These are phyloP conservation scores for Coemansia sp. DNA, from an alignment of 192 early-diverging fungal species.

Conservation along the genomic window DNA sequence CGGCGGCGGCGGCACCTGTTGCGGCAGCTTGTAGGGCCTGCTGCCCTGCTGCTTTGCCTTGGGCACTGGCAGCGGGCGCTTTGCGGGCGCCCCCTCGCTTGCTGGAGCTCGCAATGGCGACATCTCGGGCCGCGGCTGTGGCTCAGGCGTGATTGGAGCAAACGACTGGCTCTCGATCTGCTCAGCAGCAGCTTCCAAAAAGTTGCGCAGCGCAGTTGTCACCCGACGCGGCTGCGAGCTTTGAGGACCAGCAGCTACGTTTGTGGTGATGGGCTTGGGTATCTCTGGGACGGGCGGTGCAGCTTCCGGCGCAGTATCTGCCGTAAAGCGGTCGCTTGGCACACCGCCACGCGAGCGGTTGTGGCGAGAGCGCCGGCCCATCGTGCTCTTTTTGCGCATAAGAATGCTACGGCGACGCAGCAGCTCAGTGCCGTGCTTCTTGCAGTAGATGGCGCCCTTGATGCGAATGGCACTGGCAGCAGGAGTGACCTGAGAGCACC, in stretches of 20 bases:
- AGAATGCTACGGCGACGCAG: constrained; percentile 56
- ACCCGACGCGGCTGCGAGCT: constrained; percentile 26
- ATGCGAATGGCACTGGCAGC: constrained; percentile 41
- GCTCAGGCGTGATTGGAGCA: constrained; percentile 19
- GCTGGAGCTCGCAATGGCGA: constrained; percentile 5
- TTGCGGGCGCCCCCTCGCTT: background rate
- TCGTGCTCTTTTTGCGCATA: constrained; percentile 57
- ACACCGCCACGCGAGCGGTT: constrained; percentile 26
- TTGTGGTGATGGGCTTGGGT: constrained; percentile 17
- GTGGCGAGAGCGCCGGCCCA: constrained; percentile 50
- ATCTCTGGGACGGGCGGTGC: constrained; percentile 37
- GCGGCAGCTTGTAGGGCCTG: background rate
- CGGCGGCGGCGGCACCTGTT: constrained; percentile 5
- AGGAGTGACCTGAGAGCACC: constrained; percentile 47
- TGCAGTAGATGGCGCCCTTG: constrained; percentile 54
- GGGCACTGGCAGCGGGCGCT: constrained; percentile 27
- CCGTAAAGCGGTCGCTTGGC: constrained; percentile 21
- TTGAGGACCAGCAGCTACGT: constrained; percentile 8
- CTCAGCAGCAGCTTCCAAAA: constrained; percentile 50
- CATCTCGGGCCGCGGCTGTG: constrained; percentile 6
- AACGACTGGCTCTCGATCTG: constrained; percentile 49
- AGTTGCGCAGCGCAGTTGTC: constrained; percentile 48
- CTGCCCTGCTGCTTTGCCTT: constrained; percentile 8
- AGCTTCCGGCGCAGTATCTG: constrained; percentile 2
- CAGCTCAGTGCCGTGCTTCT: constrained; percentile 50